Evolutionary conservation across 345 rosid genomes (phyloP).

Genomic region (Leavenworthia alabamica): DNA sequence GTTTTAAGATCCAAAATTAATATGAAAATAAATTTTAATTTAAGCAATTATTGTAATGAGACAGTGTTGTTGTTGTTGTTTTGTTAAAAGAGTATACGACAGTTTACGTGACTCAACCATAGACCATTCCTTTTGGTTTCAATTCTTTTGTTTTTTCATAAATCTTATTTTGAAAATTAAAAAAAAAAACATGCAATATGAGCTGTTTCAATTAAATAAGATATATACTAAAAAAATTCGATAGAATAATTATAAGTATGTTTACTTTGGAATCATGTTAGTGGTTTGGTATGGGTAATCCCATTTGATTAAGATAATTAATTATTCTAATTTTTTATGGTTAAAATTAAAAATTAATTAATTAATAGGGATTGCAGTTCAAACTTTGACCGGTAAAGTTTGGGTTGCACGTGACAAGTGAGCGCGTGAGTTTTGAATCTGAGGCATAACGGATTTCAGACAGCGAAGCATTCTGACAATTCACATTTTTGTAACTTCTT

Average conservation of each 20-base stretch:
- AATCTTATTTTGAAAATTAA: not conserved
- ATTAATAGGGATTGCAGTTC: constrained; percentile 6
- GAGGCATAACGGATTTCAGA: constrained; percentile 6
- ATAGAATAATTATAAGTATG: not conserved
- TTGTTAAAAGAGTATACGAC: constrained; percentile 23
- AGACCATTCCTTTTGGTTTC: constrained; percentile 13
- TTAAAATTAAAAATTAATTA: not conserved
- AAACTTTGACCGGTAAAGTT: constrained; percentile 21
- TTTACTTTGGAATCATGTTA: not conserved
- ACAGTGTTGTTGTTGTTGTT: constrained; percentile 25
- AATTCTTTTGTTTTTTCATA: not conserved
- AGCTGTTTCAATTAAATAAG: not conserved
- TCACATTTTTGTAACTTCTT: too few species aligned
- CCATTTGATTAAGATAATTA: not conserved
- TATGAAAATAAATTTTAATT: not conserved
- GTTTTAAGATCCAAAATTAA: not conserved
- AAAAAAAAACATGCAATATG: constrained; percentile 2
- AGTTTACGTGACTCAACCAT: constrained; percentile 24
- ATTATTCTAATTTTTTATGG: not conserved
- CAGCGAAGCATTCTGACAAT: constrained; percentile 29
- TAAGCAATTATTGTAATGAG: constrained; percentile 3
- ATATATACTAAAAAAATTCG: too few species aligned
- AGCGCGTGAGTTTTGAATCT: constrained; percentile 10
- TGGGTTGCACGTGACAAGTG: not conserved
- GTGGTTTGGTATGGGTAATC: not conserved